Evolutionary conservation across 495 filamentous ascomycete genomes (phyloP).

Genomic region (Talaromyces thailandensis): DNA sequence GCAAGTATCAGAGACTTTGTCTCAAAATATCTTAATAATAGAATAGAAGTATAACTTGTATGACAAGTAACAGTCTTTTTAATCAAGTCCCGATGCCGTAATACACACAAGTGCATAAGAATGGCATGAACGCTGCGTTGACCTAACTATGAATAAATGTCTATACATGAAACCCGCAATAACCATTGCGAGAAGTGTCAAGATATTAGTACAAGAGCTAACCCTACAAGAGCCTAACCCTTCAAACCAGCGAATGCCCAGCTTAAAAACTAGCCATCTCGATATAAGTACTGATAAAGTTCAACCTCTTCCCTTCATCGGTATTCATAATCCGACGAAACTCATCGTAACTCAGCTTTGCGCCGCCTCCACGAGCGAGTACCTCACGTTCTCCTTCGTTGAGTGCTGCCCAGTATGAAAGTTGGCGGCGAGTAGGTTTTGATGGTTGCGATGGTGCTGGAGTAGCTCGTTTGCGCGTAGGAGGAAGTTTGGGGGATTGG

Average conservation of each 20-base stretch:
- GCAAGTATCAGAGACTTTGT: too few species aligned
- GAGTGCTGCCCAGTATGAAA: slow-evolving; percentile 43
- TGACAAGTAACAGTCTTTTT: neutral
- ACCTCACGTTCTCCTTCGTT: slow-evolving; percentile 57
- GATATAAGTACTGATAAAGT: slow-evolving; percentile 78
- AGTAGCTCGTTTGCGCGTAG: slow-evolving; percentile 8
- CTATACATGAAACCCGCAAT: neutral
- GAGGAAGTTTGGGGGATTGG: slow-evolving; percentile 14
- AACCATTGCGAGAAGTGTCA: neutral
- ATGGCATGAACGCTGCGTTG: neutral
- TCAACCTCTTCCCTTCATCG: slow-evolving; percentile 52
- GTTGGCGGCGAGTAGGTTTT: slow-evolving; percentile 29
- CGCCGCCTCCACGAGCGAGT: slow-evolving; percentile 62
- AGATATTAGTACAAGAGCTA: neutral
- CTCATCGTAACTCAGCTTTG: slow-evolving; percentile 60
- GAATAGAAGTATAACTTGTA: neutral
- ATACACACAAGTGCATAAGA: neutral
- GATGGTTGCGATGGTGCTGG: slow-evolving; percentile 8
- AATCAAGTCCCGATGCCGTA: neutral
- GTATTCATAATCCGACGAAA: slow-evolving; percentile 63
- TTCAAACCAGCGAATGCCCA: neutral
- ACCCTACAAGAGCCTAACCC: too few species aligned
- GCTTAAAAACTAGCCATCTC: slow-evolving; percentile 60
- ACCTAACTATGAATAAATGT: neutral
- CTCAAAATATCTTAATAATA: neutral